Percentiles rank a stretch among this genome's conserved stretches.
Evolutionary conservation across 106 monocot genomes (phyloP).

Genomic region (Acorus gramineus): DNA sequence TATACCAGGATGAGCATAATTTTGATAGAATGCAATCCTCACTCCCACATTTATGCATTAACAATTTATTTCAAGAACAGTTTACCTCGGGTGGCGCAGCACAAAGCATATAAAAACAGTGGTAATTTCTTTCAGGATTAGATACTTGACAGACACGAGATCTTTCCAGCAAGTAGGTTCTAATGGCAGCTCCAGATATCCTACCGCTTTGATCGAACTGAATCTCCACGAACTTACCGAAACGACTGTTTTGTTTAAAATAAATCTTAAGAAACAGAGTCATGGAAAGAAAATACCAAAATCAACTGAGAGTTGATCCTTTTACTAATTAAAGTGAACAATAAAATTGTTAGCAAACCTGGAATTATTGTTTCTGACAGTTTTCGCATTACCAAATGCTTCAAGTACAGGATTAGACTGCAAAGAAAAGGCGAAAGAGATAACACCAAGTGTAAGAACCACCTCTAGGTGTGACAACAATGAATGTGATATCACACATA

Average conservation of each 20-base stretch:
- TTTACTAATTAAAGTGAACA: too few species aligned
- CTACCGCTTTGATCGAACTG: slow-evolving; percentile 50
- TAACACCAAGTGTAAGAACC: too few species aligned
- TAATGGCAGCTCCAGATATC: slow-evolving; percentile 70
- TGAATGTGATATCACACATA: too few species aligned
- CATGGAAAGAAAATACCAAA: too few species aligned
- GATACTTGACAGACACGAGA: slow-evolving; percentile 70
- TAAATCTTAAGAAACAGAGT: too few species aligned
- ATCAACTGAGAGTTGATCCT: too few species aligned
- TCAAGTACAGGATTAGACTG: slow-evolving; percentile 99
- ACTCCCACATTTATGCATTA: too few species aligned
- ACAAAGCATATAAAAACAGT: slow-evolving; percentile 73
- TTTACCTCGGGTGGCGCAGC: slow-evolving; percentile 45
- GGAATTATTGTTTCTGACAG: slow-evolving; percentile 91
- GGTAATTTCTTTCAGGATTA: slow-evolving; percentile 72
- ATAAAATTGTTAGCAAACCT: slow-evolving; percentile 27
- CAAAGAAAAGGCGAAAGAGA: not conserved
- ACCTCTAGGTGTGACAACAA: too few species aligned
- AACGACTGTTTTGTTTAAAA: slow-evolving; percentile 32
- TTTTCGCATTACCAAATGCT: slow-evolving; percentile 98
- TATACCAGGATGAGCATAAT: too few species aligned
- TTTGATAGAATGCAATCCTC: too few species aligned
- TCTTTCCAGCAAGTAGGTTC: slow-evolving; percentile 68
- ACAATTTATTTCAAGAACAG: too few species aligned
- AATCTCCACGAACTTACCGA: slow-evolving; percentile 75